Conservation (phyloP, 306 rosid species). For the Begonia loranthoides region DNA sequence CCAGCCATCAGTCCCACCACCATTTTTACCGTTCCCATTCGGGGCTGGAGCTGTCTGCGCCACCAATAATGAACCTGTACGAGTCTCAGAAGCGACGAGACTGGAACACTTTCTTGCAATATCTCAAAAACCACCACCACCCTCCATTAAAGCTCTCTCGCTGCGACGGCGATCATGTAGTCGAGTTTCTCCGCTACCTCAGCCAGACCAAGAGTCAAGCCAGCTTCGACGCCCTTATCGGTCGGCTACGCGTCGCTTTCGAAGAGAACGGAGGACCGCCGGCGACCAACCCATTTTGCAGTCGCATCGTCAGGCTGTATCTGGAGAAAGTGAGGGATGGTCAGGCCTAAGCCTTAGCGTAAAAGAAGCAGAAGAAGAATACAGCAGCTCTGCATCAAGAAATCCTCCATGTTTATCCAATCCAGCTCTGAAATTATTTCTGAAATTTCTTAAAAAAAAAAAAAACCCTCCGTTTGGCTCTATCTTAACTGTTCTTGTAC, state of each 20-base stretch:
- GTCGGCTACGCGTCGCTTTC: conserved; percentile 79
- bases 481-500: no score
- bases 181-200: conserved; percentile 65
- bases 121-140: conserved; percentile 73
- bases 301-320: conserved; percentile 61
- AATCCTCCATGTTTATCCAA: no score
- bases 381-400: no score
- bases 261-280: conserved; percentile 92
- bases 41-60: background rate
- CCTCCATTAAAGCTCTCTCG: conserved; percentile 61
- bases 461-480: no score
- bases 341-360: conserved; percentile 74
- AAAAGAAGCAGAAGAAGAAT: conserved; percentile 57
- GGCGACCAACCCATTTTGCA: conserved; percentile 69
- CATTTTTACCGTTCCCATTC: background rate
- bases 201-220: conserved; percentile 79
- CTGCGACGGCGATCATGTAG: conserved; percentile 66
- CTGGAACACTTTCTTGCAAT: conserved; percentile 92
- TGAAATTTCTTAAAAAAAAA: no score
- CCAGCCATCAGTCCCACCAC: conserved; percentile 2
- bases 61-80: conserved; percentile 39
- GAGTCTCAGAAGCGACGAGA: conserved; percentile 82
- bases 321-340: conserved; percentile 67
- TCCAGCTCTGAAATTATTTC: no score
- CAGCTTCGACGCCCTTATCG: conserved; percentile 77